A percentile compares a stretch with the other conserved stretches of the same genome.
Evolutionary conservation across 176 grass and related monocot species (phyloP).

Genomic region (Cocos nucifera): DNA sequence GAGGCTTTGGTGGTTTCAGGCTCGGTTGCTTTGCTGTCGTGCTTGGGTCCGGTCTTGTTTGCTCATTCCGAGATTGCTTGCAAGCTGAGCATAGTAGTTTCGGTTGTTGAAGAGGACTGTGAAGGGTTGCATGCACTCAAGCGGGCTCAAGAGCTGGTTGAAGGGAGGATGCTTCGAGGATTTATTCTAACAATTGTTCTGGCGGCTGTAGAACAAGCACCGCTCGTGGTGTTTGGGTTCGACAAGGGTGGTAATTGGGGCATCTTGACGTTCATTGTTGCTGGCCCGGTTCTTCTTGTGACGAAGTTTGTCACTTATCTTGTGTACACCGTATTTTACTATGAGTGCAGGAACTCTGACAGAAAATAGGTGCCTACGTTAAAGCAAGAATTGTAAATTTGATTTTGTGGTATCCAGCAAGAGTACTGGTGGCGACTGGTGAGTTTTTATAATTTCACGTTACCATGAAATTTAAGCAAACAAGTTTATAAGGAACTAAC

Average conservation of each 20-base stretch:
- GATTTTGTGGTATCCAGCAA: too few relatives aligned
- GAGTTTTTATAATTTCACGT: too few relatives aligned
- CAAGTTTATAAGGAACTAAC: too few relatives aligned
- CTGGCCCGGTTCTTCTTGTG: background rate
- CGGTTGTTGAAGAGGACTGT: constrained; percentile 14
- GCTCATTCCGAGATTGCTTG: constrained; percentile 41
- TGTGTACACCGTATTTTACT: constrained; percentile 31
- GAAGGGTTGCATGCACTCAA: constrained; percentile 11
- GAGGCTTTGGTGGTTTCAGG: constrained; percentile 5
- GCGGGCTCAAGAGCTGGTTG: constrained; percentile 2
- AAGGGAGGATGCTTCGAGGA: constrained; percentile 4
- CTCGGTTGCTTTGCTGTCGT: constrained; percentile 21
- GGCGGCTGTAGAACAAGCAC: background rate
- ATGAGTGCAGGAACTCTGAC: constrained; percentile 15
- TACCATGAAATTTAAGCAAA: too few relatives aligned
- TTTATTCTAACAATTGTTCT: constrained; percentile 2
- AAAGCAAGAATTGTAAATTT: too few relatives aligned
- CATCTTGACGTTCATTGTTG: background rate
- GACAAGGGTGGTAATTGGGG: background rate
- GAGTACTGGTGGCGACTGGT: too few relatives aligned
- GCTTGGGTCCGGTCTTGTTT: constrained; percentile 27
- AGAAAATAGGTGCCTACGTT: too few relatives aligned
- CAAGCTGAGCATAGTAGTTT: constrained; percentile 25
- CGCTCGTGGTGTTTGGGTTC: background rate
- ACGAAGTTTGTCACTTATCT: constrained; percentile 18